Conservation (phyloP, 306 rosid genomes). For the Acacia acuminata region DNA sequence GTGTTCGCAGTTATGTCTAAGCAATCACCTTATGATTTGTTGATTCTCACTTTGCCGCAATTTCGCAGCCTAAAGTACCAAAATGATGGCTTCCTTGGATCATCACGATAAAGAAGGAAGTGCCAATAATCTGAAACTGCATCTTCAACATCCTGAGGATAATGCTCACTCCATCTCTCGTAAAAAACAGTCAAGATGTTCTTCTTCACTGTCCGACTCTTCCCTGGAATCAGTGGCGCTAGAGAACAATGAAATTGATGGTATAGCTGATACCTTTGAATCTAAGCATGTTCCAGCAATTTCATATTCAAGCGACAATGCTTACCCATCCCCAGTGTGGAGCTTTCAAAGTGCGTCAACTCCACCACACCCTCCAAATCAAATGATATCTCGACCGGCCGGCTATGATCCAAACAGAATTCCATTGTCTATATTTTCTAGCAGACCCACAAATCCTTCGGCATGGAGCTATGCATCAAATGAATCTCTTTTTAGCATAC, state of each 20-base stretch:
- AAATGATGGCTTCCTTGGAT: conserved; percentile 35
- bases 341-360: conserved; percentile 41
- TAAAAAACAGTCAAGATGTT: conserved; percentile 7
- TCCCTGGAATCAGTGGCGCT: conserved; percentile 25
- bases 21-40: background rate
- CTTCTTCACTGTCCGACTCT: conserved; percentile 38
- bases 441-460: conserved; percentile 32
- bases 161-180: background rate
- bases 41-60: background rate
- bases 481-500: conserved; percentile 74
- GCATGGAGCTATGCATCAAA: conserved; percentile 76
- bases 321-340: conserved; percentile 37
- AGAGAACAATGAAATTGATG: conserved; percentile 17
- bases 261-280: background rate
- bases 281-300: conserved; percentile 2
- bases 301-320: background rate
- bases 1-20: background rate
- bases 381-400: background rate
- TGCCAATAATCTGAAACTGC: conserved; percentile 40
- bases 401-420: conserved; percentile 65
- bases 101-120: conserved; percentile 34
- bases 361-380: conserved; percentile 38
- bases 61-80: conserved; percentile 4
- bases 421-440: conserved; percentile 51
- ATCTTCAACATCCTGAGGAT: conserved; percentile 37